Base-by-base conservation (phyloP, 177 flowering plant genomes). In the Viscum album region DNA sequence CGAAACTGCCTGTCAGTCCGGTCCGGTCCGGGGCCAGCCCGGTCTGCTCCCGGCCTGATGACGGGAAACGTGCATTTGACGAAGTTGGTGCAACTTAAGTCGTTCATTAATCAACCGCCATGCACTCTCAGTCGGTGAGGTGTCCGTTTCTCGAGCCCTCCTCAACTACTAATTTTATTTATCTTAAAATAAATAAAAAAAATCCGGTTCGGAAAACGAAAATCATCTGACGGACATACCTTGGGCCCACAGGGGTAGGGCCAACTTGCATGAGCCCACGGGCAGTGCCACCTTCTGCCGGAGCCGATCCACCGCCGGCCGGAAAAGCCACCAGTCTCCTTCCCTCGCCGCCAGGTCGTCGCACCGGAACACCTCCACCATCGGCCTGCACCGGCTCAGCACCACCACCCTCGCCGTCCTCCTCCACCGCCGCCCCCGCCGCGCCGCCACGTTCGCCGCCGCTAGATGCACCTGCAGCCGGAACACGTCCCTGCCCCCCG, bases 311-410 rank as follows among this genome's bases (percentile, higher is more conserved):
- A 78, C 68, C 23, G 78, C 85, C 17, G 88, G 83, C 72, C 77
- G 68, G 64, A 69, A 90, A 69, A 63, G 73, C 98, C 98, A 92
- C 95, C 96, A 89, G 45, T 89, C 85, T 8, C 88, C 92, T 34
- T 88, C 93, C 28, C 70, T 50, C 31, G 34, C 73, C 67, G 83
- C 85, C 79, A 90, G 43, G 56, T 92, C 96, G 52, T 89, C 83
- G 61, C 96, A 90, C 62, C 90, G 68, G 36, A 92, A 90, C 32
- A 93, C 7, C 81, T 90, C 98, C 85, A 86, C 0, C 98, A 91
- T 91, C 23, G 98, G 96, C 80, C 84, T 71, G 52, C 96, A 94
- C 66, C 78, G 39, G 73, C 93, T 89, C 80, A 79, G 68, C 16
- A 94, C 52, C 74, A 82, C 85, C 78, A 91, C 83, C 64, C 81